Evolutionary conservation across 805 yeast genomes (phyloP), one percentile per base, ranked within the genome.

Genomic region (Saccharomycopsis sp.): DNA sequence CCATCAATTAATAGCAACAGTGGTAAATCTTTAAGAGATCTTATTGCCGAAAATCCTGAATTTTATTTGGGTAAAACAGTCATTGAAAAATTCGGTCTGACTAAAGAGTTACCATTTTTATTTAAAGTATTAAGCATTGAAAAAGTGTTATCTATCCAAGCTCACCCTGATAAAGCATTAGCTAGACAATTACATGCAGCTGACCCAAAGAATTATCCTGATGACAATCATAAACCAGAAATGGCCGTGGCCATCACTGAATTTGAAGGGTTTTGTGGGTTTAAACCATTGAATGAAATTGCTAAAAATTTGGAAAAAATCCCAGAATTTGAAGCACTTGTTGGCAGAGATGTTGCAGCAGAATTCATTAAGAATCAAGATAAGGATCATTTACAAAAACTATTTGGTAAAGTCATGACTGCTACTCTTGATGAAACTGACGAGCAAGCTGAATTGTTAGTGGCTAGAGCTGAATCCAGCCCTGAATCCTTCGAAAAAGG

Each of bases 141-240:
- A 56, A 93, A 93, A 65, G 97, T 94, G 14, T 75, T 93, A 57
- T 80, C 93, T 16, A 90, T 93, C 62, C 98, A 93, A 68, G 97
- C 98, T 17, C 98, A 93, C 61, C 98, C 98, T 23, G 97, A 93
- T 67, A 93, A 93, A 68, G 62, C 71, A 11, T 71, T 93, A 47
- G 98, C 84, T 31, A 77, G 73, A 38, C 76, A 77, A 52, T 72
- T 93, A 56, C 95, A 84, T 59, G 73, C 74, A 14, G 65, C 71
- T 23, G 97, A 93, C 66, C 97, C 98, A 45, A 78, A 79, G 57
- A 85, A 93, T 67, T 93, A 93, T 63, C 97, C 97, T 3, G 98
- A 93, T 67, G 95, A 82, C 62, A 93, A 93, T 70, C 98, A 93
- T 67, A 93, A 93, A 70, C 98, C 98, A n/a, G 98, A 93, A 65